Evolutionary conservation across 2,329 filamentous ascomycete genomes (phyloP), one percentile per base, ranked within the genome.

Genomic region (Diaporthe citriasiana): DNA sequence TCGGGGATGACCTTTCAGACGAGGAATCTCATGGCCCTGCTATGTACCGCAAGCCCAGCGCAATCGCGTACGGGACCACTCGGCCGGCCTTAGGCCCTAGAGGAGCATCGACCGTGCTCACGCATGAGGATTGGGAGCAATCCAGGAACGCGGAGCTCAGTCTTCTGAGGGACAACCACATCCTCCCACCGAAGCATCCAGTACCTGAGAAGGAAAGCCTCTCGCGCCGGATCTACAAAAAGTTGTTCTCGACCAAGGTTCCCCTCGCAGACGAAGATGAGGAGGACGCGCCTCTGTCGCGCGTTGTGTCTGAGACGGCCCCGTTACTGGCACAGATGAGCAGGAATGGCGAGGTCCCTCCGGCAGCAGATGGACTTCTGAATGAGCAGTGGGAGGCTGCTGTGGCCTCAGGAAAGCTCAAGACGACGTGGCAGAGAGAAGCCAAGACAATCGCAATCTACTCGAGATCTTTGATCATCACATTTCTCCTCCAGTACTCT

Each of bases 401-500:
- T 0, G 93, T 98, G 15, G 89, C 91, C 0, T 90, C 93, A 0
- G 95, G 95, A 15, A 89, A 91, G 80, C 95, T 98, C 77, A 92
- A 93, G 70, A 98, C 95, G 6, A 97, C 95, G 7, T 98, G 95
- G 95, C 92, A 93, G 82, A 91, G 95, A 76, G 96, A 98, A 86
- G 88, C 93, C 55, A 95, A 95, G 84, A 95, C 95, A 1, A 88
- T 98, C 53, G 85, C 89, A 40, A 87, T 89, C 76, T 95, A 95
- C 81, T 92, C 93, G 3, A 86, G 88, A 40, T 93, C 93, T 0
- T 84, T 96, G 68, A 90, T 95, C 74, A 79, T 92, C 35, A 95
- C 94, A 0, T 96, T 95, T 79, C 77, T 95, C 69, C 86, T 97
- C 42, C 94, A 97, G 81, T 96, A 96, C 81, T 95, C 93, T 42